A percentile compares a stretch with the other conserved stretches of the same genome.
Evolutionary conservation across 2,329 filamentous ascomycete genomes (phyloP).

Genomic region (Sporothrix mexicana): DNA sequence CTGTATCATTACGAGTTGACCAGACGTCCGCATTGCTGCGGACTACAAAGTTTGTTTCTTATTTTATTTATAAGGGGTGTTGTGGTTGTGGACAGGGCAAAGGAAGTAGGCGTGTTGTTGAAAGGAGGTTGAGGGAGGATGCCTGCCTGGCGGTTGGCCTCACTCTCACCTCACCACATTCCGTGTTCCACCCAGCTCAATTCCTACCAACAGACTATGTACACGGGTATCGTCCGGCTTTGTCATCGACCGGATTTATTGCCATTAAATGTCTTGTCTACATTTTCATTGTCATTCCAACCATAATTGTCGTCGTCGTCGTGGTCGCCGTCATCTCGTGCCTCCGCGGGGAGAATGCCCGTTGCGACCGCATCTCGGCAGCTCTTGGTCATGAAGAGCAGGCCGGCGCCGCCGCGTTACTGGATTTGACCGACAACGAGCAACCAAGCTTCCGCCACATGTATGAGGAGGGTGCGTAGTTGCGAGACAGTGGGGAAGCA

Average conservation of each 20-base stretch:
- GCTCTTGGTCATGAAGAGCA: constrained; percentile 28
- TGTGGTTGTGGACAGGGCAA: not conserved
- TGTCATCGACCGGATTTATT: no score
- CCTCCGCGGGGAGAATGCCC: constrained; percentile 30
- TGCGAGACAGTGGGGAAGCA: not conserved
- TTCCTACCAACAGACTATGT: not conserved
- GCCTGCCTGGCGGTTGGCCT: constrained; percentile 4
- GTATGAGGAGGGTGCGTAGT: not conserved
- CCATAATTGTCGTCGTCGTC: not conserved
- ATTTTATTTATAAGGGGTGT: not conserved
- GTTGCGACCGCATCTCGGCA: constrained; percentile 27
- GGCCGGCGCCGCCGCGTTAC: constrained; percentile 26
- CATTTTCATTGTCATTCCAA: not conserved
- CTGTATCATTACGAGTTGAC: constrained; percentile 1
- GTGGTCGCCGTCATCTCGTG: constrained; percentile 41
- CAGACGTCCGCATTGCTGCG: constrained; percentile 2
- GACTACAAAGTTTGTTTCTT: not conserved
- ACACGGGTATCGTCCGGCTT: not conserved
- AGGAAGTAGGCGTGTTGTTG: not conserved
- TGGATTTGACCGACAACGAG: constrained; percentile 34
- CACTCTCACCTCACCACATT: not conserved
- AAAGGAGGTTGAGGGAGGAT: not conserved
- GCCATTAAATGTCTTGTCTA: no score
- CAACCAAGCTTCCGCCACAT: constrained; percentile 35
- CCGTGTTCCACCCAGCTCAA: no score